phyloP scores from a whole-genome alignment of 352 stramenopile genomes.

The Pythium oligandrum region DNA sequence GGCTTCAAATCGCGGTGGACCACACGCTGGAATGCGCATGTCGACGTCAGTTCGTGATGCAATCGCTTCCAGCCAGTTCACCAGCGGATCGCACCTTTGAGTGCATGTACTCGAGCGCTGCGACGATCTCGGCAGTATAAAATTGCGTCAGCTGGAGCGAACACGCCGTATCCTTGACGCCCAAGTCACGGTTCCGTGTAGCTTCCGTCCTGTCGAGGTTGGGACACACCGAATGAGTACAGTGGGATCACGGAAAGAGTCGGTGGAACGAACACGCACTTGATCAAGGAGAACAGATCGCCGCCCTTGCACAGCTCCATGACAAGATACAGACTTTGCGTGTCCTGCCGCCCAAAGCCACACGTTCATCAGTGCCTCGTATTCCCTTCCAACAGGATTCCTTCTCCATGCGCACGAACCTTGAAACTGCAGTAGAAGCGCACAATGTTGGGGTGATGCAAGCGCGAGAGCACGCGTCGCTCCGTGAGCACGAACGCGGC shows the following conservation, averaged over 20 bases:
- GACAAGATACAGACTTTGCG: slow-evolving; percentile 84
- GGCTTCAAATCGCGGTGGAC: slow-evolving; percentile 96
- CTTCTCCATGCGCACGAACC: slow-evolving; percentile 24
- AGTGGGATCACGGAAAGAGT: no score
- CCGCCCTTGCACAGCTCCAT: slow-evolving; percentile 84
- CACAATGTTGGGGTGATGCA: slow-evolving; percentile 86
- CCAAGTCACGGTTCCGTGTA: slow-evolving; percentile 43
- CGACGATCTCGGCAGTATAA: slow-evolving; percentile 91
- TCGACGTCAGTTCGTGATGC: no score
- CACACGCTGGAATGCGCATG: slow-evolving; percentile 57
- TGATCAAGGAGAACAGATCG: slow-evolving; percentile 77
- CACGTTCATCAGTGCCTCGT: no score
- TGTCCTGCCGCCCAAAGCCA: slow-evolving; percentile 38
- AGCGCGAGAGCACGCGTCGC: slow-evolving; percentile 83
- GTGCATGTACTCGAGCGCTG: slow-evolving; percentile 94
- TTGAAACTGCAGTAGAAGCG: slow-evolving; percentile 89
- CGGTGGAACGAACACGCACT: slow-evolving; percentile 26
- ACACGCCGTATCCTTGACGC: slow-evolving; percentile 58
- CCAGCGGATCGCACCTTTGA: slow-evolving; percentile 43
- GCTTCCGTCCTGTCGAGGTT: slow-evolving; percentile 15
- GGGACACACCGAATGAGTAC: no score
- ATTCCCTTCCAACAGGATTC: no score
- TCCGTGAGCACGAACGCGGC: slow-evolving; percentile 89
- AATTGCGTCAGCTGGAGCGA: slow-evolving; percentile 83
- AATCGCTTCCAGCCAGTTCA: no score